Conservation (phyloP, 2,329 filamentous ascomycete genomes). For the Apiospora marii region DNA sequence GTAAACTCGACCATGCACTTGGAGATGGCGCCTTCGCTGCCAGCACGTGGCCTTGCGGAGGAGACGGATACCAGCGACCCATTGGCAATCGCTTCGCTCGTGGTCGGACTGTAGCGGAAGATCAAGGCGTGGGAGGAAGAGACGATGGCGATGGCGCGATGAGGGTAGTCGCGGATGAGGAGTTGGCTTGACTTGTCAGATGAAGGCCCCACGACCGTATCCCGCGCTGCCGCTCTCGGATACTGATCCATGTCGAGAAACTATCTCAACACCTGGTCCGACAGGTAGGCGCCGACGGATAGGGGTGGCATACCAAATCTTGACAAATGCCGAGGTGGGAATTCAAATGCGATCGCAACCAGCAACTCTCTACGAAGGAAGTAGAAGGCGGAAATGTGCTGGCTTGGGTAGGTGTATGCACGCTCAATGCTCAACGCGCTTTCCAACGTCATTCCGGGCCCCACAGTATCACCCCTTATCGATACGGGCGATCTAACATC, state of each 20-base stretch:
- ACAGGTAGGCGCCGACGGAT: conserved; percentile 19
- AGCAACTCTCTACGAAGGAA: not conserved
- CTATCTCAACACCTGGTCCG: conserved; percentile 20
- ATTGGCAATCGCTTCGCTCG: conserved; percentile 66
- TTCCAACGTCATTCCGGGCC: conserved; percentile 14
- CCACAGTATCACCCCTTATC: conserved; percentile 17
- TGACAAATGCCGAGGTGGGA: not conserved
- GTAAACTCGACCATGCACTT: conserved; percentile 91
- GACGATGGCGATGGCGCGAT: conserved; percentile 86
- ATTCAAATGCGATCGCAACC: not conserved
- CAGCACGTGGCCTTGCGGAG: conserved; percentile 52
- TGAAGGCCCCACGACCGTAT: conserved; percentile 26
- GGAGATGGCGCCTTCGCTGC: conserved; percentile 55
- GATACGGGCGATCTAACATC: not conserved
- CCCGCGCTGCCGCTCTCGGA: conserved; percentile 29
- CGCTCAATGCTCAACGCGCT: not conserved
- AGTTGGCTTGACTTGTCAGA: conserved; percentile 75
- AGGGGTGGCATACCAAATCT: conserved; percentile 14
- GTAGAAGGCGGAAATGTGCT: conserved; percentile 1
- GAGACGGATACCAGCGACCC: conserved; percentile 64
- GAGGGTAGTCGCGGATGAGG: conserved; percentile 84
- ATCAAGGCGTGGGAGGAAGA: conserved; percentile 83
- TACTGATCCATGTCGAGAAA: conserved; percentile 29
- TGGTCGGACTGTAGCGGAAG: conserved; percentile 77
- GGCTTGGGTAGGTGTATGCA: not conserved